Evolutionary conservation across 2,329 filamentous ascomycete genomes (phyloP).

Genomic region (Thelonectria blattea): DNA sequence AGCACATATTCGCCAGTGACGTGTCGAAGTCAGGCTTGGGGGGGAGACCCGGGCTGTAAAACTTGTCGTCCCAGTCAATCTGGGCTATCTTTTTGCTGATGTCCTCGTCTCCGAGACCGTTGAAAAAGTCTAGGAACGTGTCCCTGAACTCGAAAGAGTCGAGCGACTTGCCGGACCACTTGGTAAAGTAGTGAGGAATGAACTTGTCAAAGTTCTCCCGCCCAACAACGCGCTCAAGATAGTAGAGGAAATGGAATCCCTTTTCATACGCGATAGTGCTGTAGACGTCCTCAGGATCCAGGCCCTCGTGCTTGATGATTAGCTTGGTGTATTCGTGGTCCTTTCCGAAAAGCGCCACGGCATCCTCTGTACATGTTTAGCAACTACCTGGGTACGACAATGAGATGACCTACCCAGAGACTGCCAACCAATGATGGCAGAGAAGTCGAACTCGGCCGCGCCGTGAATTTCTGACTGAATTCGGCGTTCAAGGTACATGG

Average conservation of each 20-base stretch:
- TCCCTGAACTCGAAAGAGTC: conserved; percentile 95
- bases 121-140: conserved; percentile 86
- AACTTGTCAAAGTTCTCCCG: conserved; percentile 92
- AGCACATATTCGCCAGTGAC: conserved; percentile 83
- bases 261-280: conserved; percentile 94
- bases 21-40: conserved; percentile 93
- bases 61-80: conserved; percentile 89
- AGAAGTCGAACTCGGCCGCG: conserved; percentile 88
- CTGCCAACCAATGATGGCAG: conserved; percentile 95
- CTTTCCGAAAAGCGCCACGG: conserved; percentile 76
- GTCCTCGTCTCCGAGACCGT: conserved; percentile 65
- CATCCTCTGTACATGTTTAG: conserved; percentile 62
- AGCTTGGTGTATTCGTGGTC: conserved; percentile 95
- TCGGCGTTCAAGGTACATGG: conserved; percentile 89
- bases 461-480: conserved; percentile 81
- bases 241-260: conserved; percentile 91
- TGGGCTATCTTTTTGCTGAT: conserved; percentile 68
- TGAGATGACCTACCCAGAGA: conserved; percentile 62
- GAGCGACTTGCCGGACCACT: conserved; percentile 83
- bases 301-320: conserved; percentile 82
- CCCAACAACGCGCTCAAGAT: conserved; percentile 84
- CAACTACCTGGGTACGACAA: neutral
- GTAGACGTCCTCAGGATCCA: conserved; percentile 96
- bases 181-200: conserved; percentile 92
- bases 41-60: conserved; percentile 87